Base-by-base conservation (phyloP, 1,284 basidiomycete genomes). In the Cystobasidium sp. region DNA sequence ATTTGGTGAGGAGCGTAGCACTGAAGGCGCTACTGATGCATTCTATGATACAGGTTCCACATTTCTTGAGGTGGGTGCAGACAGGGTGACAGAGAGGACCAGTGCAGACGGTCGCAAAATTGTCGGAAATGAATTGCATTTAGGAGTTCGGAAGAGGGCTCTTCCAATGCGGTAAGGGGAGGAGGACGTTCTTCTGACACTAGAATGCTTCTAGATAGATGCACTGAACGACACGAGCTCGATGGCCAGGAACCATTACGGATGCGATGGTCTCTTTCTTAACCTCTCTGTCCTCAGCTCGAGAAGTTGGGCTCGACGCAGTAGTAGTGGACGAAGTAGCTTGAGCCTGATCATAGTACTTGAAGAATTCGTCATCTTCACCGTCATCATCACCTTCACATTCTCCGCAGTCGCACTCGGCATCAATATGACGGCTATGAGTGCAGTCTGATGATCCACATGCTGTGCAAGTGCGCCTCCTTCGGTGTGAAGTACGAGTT, bases 201-300 rank as follows among this genome's bases (percentile, higher is more conserved):
- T 44, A 66, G 39, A 66, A 66, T 18, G 64, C 44, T 37, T 66
- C 64, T 41, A 66, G 44, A 16, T 46, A 53, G 18, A 66, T 66
- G 64, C 64, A 66, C 46, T 66, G 64, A 16, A 66, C 64, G 31
- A 66, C 51, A 6, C 64, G 39, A 43, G 64, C 47, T 37, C 64
- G 64, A 53, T 66, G 64, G 3, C 64, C 64, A 44, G 64, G 64
- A 14, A 66, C 64, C 51, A 66, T n/a, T 24, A 66, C 47, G 14
- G 64, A 51, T 37, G 64, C 47, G 16, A 66, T 31, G 6, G 64
- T 66, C 46, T 66, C 64, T 43, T 39, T 43, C 20, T 22, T 9
- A 24, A 14, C 18, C 20, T n/a, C 8, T 6, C 7, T n/a, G 4
- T 20, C 41, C 9, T 31, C 61, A 8, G 44, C 39, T 31, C 5